Base-by-base conservation (phyloP, 805 yeast genomes). In the Metschnikowia rubicola region DNA sequence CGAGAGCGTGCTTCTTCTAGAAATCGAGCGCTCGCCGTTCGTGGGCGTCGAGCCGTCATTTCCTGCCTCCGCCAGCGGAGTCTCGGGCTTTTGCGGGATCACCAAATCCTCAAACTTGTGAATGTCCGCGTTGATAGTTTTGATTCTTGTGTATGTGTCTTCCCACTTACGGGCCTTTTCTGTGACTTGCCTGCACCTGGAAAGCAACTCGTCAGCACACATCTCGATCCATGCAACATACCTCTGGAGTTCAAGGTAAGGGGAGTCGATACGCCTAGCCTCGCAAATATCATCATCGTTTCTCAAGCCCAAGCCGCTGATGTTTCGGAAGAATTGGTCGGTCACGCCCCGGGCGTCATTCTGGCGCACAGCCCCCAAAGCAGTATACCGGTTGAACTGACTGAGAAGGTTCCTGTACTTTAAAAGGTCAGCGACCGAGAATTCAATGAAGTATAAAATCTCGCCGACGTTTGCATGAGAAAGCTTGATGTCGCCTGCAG, bases 371-470 rank as follows among this genome's bases (percentile, higher is more conserved):
- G 65, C 66, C 11, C 56, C 58, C 38, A 75, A 66, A 10, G 66
- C 55, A 1, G 65, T 51, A 30, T 70, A 54, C 47, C 71, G 74
- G 50, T 68, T 68, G 28, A 80, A 56, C 45, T 59, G 67, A 11
- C 65, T 61, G 12, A 74, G 57, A 1, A 53, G 35, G 2, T 39
- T 48, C 15, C 61, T 56, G 46, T 70, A 71, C 4, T 54, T 56
- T 3, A 52, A 54, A 15, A 81, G 58, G 52, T 80, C 83, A 9
- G 65, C 62, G 19, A 62, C 46, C 0, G 84, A 73, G 49, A 68
- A 80, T 33, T 67, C 68, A 30, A 80, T 52, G 52, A 81, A 81
- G 31, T 70, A 68, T 40, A 71, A 75, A 44, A 77, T 74, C 42
- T 71, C 82, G 11, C 54, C 55, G 7, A 70, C 58, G 39, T 67